Percentiles rank a stretch among this genome's conserved stretches.
These are phyloP conservation scores for Claviceps cyperi DNA, from an alignment of 2,329 filamentous ascomycete species.

Conservation along the genomic window DNA sequence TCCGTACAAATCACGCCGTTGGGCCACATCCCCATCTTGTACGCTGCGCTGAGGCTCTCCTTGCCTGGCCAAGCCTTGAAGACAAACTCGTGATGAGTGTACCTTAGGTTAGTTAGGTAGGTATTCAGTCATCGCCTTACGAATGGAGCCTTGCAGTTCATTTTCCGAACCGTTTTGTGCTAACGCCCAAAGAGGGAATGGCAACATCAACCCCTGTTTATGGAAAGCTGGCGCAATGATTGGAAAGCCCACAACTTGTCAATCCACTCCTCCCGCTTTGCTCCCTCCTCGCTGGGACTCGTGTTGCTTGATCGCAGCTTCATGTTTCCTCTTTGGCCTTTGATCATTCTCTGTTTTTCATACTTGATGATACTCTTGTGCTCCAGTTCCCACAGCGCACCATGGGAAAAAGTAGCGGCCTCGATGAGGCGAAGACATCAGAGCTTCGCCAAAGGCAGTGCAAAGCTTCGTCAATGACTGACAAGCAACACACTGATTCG, in stretches of 20 bases:
- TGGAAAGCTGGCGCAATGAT: background rate
- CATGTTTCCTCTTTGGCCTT: background rate
- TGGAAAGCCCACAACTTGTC: background rate
- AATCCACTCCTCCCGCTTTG: background rate
- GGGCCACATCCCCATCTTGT: too few relatives aligned
- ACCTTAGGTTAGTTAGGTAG: too few relatives aligned
- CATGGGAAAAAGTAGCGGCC: background rate
- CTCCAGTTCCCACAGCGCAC: background rate
- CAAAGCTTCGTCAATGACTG: background rate
- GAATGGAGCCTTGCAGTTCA: background rate
- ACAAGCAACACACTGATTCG: background rate
- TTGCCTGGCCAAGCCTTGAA: too few relatives aligned
- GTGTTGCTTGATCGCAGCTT: background rate
- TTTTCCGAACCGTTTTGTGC: background rate
- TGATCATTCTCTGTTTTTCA: background rate
- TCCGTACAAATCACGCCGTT: too few relatives aligned
- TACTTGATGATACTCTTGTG: background rate
- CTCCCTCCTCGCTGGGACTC: background rate
- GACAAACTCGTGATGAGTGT: too few relatives aligned
- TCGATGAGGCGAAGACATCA: conserved; percentile 4
- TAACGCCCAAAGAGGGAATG: background rate
- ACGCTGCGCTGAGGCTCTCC: too few relatives aligned
- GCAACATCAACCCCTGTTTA: background rate
- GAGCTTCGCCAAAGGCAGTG: conserved; percentile 4
- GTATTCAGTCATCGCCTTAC: too few relatives aligned